Conservation (phyloP, 2,329 filamentous ascomycete species). For the Diaporthe australafricana region DNA sequence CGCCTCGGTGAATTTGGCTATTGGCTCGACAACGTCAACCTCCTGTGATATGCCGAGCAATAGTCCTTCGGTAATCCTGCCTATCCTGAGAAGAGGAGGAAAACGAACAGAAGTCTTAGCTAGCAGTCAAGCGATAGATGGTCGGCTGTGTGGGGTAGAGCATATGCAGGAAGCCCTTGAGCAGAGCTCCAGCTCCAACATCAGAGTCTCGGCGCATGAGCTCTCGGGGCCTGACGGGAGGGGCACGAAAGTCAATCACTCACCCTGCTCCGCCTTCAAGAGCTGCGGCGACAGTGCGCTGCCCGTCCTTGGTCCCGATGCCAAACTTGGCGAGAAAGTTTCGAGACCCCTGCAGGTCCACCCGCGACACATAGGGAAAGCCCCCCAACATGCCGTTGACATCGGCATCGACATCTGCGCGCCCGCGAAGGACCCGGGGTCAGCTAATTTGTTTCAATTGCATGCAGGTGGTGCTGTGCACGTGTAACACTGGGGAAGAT, state of each 20-base stretch:
- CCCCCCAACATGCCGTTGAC: conserved; percentile 85
- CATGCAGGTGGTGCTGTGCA: background rate
- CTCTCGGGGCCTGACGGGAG: conserved; percentile 13
- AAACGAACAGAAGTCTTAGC: conserved; percentile 3
- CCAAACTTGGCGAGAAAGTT: conserved; percentile 79
- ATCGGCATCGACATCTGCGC: conserved; percentile 50
- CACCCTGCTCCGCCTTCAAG: conserved; percentile 57
- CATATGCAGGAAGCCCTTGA: background rate
- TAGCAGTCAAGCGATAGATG: background rate
- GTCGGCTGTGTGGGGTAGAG: background rate
- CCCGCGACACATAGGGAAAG: conserved; percentile 70
- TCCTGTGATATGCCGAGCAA: conserved; percentile 75
- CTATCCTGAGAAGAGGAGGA: conserved; percentile 69
- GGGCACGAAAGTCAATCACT: conserved; percentile 38
- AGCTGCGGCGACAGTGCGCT: conserved; percentile 44
- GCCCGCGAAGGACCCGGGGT: background rate
- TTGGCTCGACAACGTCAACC: conserved; percentile 88
- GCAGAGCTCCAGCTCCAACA: background rate
- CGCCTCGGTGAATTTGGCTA: conserved; percentile 80
- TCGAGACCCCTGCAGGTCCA: conserved; percentile 78
- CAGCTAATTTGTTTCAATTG: conserved; percentile 7
- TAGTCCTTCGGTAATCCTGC: conserved; percentile 82
- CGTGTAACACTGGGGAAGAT: background rate
- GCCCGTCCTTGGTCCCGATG: conserved; percentile 51
- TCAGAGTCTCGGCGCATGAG: conserved; percentile 22